These are phyloP conservation scores for Andrographis paniculata DNA, from an alignment of 305 asterid genomes.

Conservation along the genomic window DNA sequence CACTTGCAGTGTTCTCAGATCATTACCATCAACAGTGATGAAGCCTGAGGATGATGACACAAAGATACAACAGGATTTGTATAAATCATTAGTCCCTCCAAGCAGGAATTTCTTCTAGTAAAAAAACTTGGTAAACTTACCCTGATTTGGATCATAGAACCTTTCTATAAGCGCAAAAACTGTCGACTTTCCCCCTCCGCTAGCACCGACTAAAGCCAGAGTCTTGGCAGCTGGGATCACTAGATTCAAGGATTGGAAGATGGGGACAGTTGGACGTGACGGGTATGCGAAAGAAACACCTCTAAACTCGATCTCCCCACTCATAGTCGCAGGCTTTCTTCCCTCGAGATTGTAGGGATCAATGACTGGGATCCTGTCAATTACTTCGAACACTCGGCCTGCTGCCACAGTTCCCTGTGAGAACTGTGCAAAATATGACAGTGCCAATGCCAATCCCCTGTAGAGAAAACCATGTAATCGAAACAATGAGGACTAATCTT, in stretches of 20 bases:
- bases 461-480: not conserved
- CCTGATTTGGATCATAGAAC: constrained; percentile 67
- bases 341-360: constrained; percentile 67
- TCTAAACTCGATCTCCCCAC: constrained; percentile 60
- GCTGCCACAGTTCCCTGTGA: constrained; percentile 89
- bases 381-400: constrained; percentile 55
- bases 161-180: constrained; percentile 73
- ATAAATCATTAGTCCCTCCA: not conserved
- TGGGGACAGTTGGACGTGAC: constrained; percentile 56
- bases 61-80: not conserved
- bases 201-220: constrained; percentile 61
- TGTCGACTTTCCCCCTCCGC: constrained; percentile 85
- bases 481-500: too few relatives aligned
- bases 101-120: too few relatives aligned
- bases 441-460: constrained; percentile 75
- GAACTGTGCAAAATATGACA: constrained; percentile 78
- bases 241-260: constrained; percentile 54
- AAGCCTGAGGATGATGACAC: constrained; percentile 33
- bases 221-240: constrained; percentile 60
- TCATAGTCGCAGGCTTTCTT: constrained; percentile 35
- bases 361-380: constrained; percentile 55
- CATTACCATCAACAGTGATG: constrained; percentile 61
- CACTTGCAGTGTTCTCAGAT: constrained; percentile 65
- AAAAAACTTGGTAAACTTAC: constrained; percentile 19
- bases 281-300: constrained; percentile 65